Conservation (phyloP, 305 asterid genomes). For the Fraxinus nigra region DNA sequence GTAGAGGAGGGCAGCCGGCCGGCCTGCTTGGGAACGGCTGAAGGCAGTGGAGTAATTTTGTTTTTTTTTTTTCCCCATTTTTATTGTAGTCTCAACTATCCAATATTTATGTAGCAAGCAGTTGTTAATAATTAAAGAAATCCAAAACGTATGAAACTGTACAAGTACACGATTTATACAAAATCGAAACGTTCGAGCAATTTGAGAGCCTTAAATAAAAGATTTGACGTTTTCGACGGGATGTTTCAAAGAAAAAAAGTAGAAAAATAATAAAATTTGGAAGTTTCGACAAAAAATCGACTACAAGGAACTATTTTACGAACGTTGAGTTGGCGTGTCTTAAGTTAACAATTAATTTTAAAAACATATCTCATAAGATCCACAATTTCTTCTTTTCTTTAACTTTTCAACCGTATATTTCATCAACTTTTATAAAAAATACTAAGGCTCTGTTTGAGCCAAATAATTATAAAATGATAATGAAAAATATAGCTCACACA, state of each 20-base stretch:
- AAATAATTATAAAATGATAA: too few species aligned
- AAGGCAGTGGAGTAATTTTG: not conserved
- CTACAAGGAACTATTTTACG: not conserved
- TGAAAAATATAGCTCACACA: too few species aligned
- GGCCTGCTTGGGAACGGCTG: constrained; percentile 35
- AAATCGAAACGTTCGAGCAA: not conserved
- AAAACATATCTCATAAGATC: too few species aligned
- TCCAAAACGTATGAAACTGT: not conserved
- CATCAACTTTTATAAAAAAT: too few species aligned
- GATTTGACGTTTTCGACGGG: too few species aligned
- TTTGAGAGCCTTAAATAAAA: not conserved
- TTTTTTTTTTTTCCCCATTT: not conserved
- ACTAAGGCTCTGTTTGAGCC: too few species aligned
- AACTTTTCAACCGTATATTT: too few species aligned
- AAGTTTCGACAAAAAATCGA: too few species aligned
- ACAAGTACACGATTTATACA: not conserved
- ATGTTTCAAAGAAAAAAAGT: too few species aligned
- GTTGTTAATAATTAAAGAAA: not conserved
- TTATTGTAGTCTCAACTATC: not conserved
- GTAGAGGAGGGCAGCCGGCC: constrained; percentile 24
- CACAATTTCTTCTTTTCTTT: too few species aligned
- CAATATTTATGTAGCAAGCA: not conserved
- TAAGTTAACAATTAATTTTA: too few species aligned
- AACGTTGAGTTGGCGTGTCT: not conserved
- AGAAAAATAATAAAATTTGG: not conserved